Conservation (phyloP, 1,284 basidiomycete genomes). For the Puccinia horiana region DNA sequence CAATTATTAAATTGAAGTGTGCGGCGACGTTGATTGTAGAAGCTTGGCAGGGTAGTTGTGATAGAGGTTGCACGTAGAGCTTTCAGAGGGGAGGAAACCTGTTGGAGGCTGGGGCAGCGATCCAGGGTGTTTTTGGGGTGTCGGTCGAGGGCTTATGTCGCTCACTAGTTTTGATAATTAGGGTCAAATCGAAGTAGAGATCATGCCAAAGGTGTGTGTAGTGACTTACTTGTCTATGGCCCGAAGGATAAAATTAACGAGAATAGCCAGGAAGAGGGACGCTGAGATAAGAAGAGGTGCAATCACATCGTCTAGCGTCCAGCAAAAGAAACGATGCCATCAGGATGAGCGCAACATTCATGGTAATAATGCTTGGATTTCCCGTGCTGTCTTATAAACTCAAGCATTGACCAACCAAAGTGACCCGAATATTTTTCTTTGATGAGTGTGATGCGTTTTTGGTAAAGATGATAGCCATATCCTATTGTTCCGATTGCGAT, state of each 20-base stretch:
- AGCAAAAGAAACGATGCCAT: not conserved
- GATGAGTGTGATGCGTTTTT: constrained; percentile 36
- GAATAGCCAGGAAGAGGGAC: constrained; percentile 39
- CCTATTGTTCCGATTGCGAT: constrained; percentile 31
- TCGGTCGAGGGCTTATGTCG: constrained; percentile 8
- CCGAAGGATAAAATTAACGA: constrained; percentile 42
- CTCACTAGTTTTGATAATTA: constrained; percentile 7
- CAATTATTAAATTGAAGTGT: not conserved
- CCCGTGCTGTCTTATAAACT: not conserved
- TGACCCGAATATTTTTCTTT: constrained; percentile 38
- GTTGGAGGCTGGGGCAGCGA: constrained; percentile 34
- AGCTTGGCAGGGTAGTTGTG: not conserved
- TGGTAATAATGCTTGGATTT: not conserved
- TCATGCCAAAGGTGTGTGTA: not conserved
- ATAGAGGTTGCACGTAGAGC: not conserved
- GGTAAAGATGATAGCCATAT: constrained; percentile 35
- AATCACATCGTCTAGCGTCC: constrained; percentile 18
- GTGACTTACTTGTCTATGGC: constrained; percentile 36
- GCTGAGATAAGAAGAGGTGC: constrained; percentile 35
- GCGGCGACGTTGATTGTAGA: not conserved
- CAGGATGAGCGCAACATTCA: not conserved
- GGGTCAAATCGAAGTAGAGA: not conserved
- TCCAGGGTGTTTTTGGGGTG: constrained; percentile 38
- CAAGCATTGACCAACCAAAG: constrained; percentile 19
- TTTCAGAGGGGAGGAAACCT: constrained; percentile 17